Evolutionary conservation across 257 asterid genomes (phyloP).

Genomic region (Scutellaria barbata): DNA sequence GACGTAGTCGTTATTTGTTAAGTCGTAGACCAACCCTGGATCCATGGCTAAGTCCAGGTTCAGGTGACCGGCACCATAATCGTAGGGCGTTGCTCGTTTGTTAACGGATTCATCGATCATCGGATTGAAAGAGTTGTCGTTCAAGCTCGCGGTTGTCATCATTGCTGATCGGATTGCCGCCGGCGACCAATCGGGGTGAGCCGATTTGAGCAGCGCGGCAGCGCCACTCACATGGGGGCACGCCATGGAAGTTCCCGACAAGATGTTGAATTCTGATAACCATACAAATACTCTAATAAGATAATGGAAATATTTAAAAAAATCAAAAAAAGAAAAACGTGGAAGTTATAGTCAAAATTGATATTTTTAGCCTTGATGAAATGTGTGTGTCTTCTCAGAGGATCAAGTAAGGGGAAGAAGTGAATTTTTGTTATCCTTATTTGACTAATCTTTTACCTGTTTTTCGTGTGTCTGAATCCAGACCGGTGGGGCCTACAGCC

Average conservation of each 20-base stretch:
- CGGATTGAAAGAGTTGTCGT: conserved; percentile 49
- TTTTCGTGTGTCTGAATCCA: conserved; percentile 65
- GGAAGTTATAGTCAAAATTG: too few relatives aligned
- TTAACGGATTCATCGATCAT: conserved; percentile 69
- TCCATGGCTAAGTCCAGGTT: conserved; percentile 79
- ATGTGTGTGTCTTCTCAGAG: too few relatives aligned
- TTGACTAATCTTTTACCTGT: too few relatives aligned
- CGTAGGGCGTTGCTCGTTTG: conserved; percentile 71
- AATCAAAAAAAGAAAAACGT: too few relatives aligned
- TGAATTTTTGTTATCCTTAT: too few relatives aligned
- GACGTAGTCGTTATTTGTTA: conserved; percentile 64
- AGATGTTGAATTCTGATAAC: conserved; percentile 64
- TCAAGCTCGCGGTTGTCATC: conserved; percentile 76
- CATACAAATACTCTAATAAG: too few relatives aligned
- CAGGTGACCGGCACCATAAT: conserved; percentile 78
- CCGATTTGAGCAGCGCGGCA: conserved; percentile 84
- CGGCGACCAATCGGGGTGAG: conserved; percentile 94
- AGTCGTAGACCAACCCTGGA: conserved; percentile 77
- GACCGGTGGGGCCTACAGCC: conserved; percentile 79
- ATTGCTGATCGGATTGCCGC: conserved; percentile 84
- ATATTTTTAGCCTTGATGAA: too few relatives aligned
- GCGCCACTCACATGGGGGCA: conserved; percentile 95
- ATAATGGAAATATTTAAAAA: too few relatives aligned
- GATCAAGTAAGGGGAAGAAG: too few relatives aligned
- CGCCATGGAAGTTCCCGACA: conserved; percentile 92